Percentiles rank a stretch among this genome's conserved stretches.
These are phyloP conservation scores for Malania oleifera DNA, from an alignment of 164 flowering plant genomes.

Conservation along the genomic window DNA sequence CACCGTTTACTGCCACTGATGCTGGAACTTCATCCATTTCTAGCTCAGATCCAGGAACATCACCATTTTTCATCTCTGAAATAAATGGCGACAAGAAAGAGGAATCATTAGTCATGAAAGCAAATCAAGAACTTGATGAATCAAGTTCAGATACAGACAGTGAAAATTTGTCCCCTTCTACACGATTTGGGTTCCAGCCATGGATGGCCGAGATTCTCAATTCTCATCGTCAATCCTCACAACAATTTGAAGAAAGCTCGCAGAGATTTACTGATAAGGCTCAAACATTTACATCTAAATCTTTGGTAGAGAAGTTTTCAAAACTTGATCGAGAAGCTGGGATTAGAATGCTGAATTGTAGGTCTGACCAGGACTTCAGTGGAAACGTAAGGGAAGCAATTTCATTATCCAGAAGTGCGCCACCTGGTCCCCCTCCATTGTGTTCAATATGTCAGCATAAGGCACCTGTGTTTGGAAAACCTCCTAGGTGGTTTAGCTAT, in stretches of 20 bases:
- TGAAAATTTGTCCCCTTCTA: slow-evolving; percentile 35
- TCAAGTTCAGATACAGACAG: slow-evolving; percentile 45
- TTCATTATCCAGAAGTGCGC: slow-evolving; percentile 40
- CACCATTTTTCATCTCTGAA: slow-evolving; percentile 41
- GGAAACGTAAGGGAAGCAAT: slow-evolving; percentile 47
- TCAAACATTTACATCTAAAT: slow-evolving; percentile 23
- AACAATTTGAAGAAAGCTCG: slow-evolving; percentile 23
- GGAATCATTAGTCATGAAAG: slow-evolving; percentile 20
- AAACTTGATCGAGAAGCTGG: slow-evolving; percentile 34
- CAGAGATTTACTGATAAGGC: slow-evolving; percentile 15
- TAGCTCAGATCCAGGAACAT: slow-evolving; percentile 53
- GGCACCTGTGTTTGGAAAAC: slow-evolving; percentile 66
- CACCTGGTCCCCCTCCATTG: slow-evolving; percentile 53
- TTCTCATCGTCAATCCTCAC: slow-evolving; percentile 22
- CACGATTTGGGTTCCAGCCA: slow-evolving; percentile 49
- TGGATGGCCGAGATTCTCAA: slow-evolving; percentile 42
- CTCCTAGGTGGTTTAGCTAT: slow-evolving; percentile 64
- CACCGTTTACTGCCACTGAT: slow-evolving; percentile 50
- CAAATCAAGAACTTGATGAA: slow-evolving; percentile 21
- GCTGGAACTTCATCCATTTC: slow-evolving; percentile 58
- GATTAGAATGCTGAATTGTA: slow-evolving; percentile 20
- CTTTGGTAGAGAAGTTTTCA: slow-evolving; percentile 31
- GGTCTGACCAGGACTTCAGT: slow-evolving; percentile 29
- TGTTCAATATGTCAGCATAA: slow-evolving; percentile 62
- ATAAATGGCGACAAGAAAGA: slow-evolving; percentile 37